These are phyloP conservation scores for Dictyophora rubrovolvata DNA, from an alignment of 768 basidiomycete species.

Conservation along the genomic window DNA sequence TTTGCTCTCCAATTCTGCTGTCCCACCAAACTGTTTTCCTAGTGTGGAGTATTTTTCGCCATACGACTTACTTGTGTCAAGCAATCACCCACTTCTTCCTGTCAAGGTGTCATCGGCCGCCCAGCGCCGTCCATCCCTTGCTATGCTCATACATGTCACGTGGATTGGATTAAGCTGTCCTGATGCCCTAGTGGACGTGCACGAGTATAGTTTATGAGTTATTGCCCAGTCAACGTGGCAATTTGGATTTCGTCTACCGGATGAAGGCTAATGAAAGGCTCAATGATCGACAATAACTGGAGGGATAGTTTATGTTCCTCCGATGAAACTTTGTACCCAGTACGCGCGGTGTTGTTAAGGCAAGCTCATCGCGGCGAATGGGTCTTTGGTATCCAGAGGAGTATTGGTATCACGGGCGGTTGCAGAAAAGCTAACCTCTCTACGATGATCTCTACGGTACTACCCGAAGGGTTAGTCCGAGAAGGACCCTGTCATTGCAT, in stretches of 20 bases:
- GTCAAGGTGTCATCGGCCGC: conserved; percentile 5
- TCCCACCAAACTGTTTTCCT: conserved; percentile 8
- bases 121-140: conserved; percentile 4
- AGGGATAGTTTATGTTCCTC: conserved; percentile 54
- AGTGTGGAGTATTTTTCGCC: neutral
- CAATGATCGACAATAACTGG: conserved; percentile 49
- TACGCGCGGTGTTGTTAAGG: conserved; percentile 37
- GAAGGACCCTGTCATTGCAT: neutral
- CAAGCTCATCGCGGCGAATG: conserved; percentile 45
- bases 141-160: conserved; percentile 9
- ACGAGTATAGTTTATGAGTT: conserved; percentile 20
- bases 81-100: neutral
- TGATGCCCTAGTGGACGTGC: neutral
- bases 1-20: neutral
- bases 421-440: neutral
- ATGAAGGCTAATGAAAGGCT: conserved; percentile 50
- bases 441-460: neutral
- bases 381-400: conserved; percentile 35
- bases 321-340: conserved; percentile 44
- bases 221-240: conserved; percentile 38
- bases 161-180: conserved; percentile 4
- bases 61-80: neutral
- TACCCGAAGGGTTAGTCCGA: neutral
- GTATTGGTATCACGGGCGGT: neutral
- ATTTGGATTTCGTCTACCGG: conserved; percentile 18